A percentile compares a stretch with the other conserved stretches of the same genome.
Evolutionary conservation across 2,329 filamentous ascomycete species (phyloP).

Genomic region (Clarireedia hainanense): DNA sequence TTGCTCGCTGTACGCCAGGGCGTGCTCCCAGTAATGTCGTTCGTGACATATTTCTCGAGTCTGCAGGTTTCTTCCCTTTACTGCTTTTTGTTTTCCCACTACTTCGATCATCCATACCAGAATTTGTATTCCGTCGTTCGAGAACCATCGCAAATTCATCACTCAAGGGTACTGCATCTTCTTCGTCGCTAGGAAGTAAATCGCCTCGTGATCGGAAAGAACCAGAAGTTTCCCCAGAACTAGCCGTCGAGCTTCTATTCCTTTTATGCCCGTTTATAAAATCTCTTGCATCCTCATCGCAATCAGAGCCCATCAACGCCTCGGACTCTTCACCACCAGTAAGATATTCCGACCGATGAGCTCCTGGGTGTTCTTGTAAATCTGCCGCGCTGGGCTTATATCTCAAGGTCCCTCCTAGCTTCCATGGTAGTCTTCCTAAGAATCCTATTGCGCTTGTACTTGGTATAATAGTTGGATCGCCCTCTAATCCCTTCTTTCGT

Average conservation of each 20-base stretch:
- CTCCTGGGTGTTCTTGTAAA: slow-evolving; percentile 75
- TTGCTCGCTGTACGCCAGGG: slow-evolving; percentile 13
- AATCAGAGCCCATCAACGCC: slow-evolving; percentile 54
- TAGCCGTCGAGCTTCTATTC: slow-evolving; percentile 63
- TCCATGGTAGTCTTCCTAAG: slow-evolving; percentile 74
- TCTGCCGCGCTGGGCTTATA: slow-evolving; percentile 91
- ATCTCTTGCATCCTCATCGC: slow-evolving; percentile 17
- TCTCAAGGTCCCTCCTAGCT: slow-evolving; percentile 69
- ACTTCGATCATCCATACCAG: slow-evolving; percentile 58
- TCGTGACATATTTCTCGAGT: slow-evolving; percentile 46
- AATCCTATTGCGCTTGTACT: slow-evolving; percentile 82
- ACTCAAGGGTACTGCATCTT: slow-evolving; percentile 83
- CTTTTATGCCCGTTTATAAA: slow-evolving; percentile 32
- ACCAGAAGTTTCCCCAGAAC: slow-evolving; percentile 74
- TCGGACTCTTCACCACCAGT: slow-evolving; percentile 48
- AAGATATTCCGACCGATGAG: slow-evolving; percentile 33
- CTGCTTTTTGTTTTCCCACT: slow-evolving; percentile 57
- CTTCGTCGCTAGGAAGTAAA: slow-evolving; percentile 78
- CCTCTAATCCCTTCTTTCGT: slow-evolving; percentile 47
- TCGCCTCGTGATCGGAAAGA: slow-evolving; percentile 84
- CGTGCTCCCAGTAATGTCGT: slow-evolving; percentile 30
- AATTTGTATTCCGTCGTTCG: slow-evolving; percentile 56
- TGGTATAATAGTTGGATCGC: slow-evolving; percentile 82
- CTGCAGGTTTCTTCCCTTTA: slow-evolving; percentile 45
- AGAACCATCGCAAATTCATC: slow-evolving; percentile 86